Evolutionary conservation across 495 filamentous ascomycete genomes (phyloP).

Genomic region (Penicillium tannophilum): DNA sequence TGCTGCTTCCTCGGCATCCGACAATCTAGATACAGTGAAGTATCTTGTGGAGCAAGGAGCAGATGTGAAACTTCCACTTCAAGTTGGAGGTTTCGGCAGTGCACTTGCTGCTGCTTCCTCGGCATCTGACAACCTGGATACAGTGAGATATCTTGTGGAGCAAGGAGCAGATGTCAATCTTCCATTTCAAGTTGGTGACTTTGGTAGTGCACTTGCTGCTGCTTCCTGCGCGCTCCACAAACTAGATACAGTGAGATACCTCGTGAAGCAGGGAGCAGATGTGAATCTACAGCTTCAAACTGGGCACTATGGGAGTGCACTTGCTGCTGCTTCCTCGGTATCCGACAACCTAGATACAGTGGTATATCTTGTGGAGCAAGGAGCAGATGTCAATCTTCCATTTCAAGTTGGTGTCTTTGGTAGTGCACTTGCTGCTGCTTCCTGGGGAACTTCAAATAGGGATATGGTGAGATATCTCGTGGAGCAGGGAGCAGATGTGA

Average conservation of each 20-base stretch:
- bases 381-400: background rate
- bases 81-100: background rate
- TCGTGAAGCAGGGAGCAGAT: background rate
- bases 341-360: background rate
- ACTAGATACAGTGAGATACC: background rate
- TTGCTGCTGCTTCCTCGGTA: background rate
- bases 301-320: background rate
- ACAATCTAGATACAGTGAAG: background rate
- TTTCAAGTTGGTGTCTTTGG: background rate
- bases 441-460: too few species aligned
- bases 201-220: background rate
- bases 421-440: background rate
- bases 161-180: background rate
- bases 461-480: background rate
- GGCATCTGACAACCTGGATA: background rate
- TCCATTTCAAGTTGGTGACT: background rate
- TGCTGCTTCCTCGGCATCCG: background rate
- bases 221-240: background rate
- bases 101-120: background rate
- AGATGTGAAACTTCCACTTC: background rate
- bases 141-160: background rate
- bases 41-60: background rate
- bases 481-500: background rate
- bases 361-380: background rate
- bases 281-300: background rate